Evolutionary conservation across 2,329 filamentous ascomycete species (phyloP), one percentile per base, ranked within the genome.

Genomic region (Fusarium piperis): DNA sequence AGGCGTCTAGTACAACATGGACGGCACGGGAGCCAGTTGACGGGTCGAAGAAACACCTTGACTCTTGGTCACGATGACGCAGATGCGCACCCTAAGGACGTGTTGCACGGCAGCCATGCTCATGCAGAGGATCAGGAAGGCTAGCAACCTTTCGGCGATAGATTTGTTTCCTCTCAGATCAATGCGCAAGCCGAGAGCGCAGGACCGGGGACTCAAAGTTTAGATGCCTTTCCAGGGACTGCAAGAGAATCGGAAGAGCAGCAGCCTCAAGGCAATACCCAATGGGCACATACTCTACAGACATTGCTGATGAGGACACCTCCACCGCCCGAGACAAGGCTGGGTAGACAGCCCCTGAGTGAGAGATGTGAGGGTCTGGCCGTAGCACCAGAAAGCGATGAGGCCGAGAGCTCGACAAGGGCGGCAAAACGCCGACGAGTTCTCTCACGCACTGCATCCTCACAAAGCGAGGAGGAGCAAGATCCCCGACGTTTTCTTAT

Each of bases 401-500:
- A 52, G 59, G 26, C 38, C 10, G 36, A 57, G 26, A 26, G 44
- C 26, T 12, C 38, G 15, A 44, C 53, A 18, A 62, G 65, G 35
- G 28, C 55, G 41, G 32, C 18, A 51, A 68, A 73, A 35, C 68
- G 60, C 6, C 60, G 55, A 18, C 48, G 67, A 41, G 62, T 53
- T 55, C 51, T 41, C 20, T 71, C 62, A 18, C 67, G 53, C n/a
- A 62, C 41, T 46, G 35, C 60, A 18, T 38, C 26, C 32, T 60
- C 62, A 12, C 46, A 44, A 3, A 39, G 44, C 20, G 60, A 64
- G 18, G 62, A 64, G 20, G 60, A 52, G 18, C 56, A 62, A 38
- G 74, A 77, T 30, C 62, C 72, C 38, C 67, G 70, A n/a, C 60
- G 55, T 6, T 69, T 74, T 60, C 64, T 74, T 10, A 74, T 78